Evolutionary conservation across 2,329 filamentous ascomycete species (phyloP), one percentile per base, ranked within the genome.

Genomic region (Ascochyta pisi): DNA sequence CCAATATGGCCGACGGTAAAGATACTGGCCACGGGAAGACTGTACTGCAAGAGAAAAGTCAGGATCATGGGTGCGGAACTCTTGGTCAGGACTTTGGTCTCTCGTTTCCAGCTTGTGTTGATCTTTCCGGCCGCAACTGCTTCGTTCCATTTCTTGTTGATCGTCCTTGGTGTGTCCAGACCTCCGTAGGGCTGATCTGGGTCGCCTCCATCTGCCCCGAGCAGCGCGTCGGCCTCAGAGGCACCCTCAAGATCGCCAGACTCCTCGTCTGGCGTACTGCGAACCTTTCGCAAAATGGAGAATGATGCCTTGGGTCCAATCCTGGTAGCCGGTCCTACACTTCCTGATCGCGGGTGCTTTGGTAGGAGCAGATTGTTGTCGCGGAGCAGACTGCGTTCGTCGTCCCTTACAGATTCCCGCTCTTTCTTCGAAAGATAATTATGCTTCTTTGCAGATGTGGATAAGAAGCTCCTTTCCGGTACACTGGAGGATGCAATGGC

Each of bases 41-140:
- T 77, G 60, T 81, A 81, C 55, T 82, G 79, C n/a, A 82, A 70
- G 27, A 82, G 55, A 57, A 81, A 82, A 0, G 80, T 82, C 38
- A 81, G 57, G 34, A 81, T 78, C 26, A 82, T 58, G 1, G 78
- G 77, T 4, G 69, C 72, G 8, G 77, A 77, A 42, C 76, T 78
- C 59, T 83, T 82, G 27, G 83, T 79, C 37, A 98, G 83, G 1
- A 92, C 92, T 78, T 93, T 92, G 38, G 89, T 83, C 80, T 98
- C 94, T 60, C 93, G 86, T 75, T 90, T 88, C 92, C 93, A 98
- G 5, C 92, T 96, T 4, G 93, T 97, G 49, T 89, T 88, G 62
- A 98, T 93, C 69, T 87, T 84, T 10, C 92, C 92, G 0, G 89
- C 85, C 0, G 86, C 84, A 10, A 97, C 90, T 0, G 93, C 94